Percentiles rank a stretch among this genome's conserved stretches.
Evolutionary conservation across 345 rosid genomes (phyloP).

Genomic region (Rhodamnia rubescens): DNA sequence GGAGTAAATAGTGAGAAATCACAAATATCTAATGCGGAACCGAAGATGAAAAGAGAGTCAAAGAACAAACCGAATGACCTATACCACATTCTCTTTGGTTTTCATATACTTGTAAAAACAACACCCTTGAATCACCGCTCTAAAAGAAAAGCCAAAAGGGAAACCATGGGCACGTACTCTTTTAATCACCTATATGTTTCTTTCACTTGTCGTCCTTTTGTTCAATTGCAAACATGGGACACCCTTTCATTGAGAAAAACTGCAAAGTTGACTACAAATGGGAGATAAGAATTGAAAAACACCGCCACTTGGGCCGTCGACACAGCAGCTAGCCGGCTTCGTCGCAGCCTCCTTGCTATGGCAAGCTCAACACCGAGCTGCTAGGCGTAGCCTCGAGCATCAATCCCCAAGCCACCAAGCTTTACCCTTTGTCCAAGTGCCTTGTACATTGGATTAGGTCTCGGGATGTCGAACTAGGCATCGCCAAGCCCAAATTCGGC

Average conservation of each 20-base stretch:
- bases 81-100: not conserved
- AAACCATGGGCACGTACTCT: not conserved
- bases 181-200: not conserved
- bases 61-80: not conserved
- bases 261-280: not conserved
- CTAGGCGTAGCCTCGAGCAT: not conserved
- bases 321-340: not conserved
- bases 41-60: not conserved
- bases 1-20: no score
- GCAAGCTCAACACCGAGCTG: not conserved
- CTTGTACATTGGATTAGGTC: not conserved
- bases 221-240: not conserved
- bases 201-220: not conserved
- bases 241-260: not conserved
- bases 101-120: not conserved
- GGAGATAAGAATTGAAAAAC: not conserved
- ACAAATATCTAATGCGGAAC: no score
- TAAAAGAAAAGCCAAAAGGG: not conserved
- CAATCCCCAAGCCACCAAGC: not conserved
- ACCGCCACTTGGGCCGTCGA: not conserved
- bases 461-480: rapidly evolving
- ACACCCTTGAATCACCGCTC: not conserved
- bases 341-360: not conserved
- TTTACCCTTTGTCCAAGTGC: not conserved
- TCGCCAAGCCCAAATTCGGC: not conserved